phyloP scores from a whole-genome alignment of 306 rosid species.

The Ochetophila trinervis region DNA sequence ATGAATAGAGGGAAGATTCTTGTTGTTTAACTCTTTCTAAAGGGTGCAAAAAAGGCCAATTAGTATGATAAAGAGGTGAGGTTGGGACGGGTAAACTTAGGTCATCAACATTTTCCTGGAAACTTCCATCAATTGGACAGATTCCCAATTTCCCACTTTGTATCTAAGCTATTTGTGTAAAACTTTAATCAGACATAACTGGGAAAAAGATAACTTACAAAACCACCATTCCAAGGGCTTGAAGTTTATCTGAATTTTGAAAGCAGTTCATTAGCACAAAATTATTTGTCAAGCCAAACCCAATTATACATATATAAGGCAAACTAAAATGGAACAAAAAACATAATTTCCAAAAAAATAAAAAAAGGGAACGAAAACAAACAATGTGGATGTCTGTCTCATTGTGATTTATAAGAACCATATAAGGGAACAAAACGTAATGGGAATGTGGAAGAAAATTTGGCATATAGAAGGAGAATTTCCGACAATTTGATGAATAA shows the following conservation, averaged over 20 bases:
- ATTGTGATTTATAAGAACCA: background rate
- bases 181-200: background rate
- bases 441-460: background rate
- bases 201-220: too few species aligned
- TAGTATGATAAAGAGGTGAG: too few species aligned
- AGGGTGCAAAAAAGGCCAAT: too few species aligned
- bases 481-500: too few species aligned
- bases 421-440: background rate
- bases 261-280: too few species aligned
- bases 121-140: background rate
- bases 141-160: background rate
- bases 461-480: background rate
- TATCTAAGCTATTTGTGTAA: background rate
- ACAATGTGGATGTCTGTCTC: background rate
- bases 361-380: background rate
- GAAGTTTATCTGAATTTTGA: background rate
- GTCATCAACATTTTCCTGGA: too few species aligned
- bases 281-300: too few species aligned
- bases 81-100: too few species aligned
- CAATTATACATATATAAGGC: too few species aligned
- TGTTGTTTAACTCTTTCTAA: too few species aligned
- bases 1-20: too few species aligned
- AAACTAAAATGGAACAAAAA: background rate
- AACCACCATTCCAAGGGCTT: background rate
- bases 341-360: too few species aligned